These are phyloP conservation scores for Tolypocladium endophyticum DNA, from an alignment of 2,329 filamentous ascomycete genomes.

Conservation along the genomic window DNA sequence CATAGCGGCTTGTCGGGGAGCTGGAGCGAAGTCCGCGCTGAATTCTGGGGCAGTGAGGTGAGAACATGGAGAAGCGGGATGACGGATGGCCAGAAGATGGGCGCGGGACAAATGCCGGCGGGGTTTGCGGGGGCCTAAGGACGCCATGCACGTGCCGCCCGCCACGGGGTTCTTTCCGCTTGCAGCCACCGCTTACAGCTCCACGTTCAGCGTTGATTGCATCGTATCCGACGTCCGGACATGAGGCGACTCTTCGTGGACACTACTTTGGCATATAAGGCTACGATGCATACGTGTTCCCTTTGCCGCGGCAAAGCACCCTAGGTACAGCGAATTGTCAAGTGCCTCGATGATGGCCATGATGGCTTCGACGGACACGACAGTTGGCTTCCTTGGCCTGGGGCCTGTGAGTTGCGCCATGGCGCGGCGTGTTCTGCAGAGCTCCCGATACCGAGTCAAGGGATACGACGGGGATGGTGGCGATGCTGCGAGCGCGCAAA, in stretches of 20 bases:
- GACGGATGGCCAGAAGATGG: background rate
- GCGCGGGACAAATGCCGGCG: conserved; percentile 6
- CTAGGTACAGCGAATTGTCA: background rate
- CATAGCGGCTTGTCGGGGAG: conserved; percentile 5
- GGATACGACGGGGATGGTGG: conserved; percentile 1
- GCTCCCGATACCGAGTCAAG: background rate
- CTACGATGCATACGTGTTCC: background rate
- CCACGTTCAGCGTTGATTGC: background rate
- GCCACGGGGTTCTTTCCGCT: background rate
- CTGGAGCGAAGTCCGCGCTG: conserved; percentile 3
- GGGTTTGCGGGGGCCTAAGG: background rate
- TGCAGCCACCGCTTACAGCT: background rate
- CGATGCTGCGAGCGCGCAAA: background rate
- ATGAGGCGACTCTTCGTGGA: background rate
- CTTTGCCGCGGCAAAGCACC: background rate
- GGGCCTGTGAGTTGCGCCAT: conserved; percentile 3
- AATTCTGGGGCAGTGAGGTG: conserved; percentile 20
- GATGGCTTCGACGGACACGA: background rate
- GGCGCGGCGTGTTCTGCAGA: conserved; percentile 2
- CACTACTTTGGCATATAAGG: background rate
- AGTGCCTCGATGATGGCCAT: background rate
- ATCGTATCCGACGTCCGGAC: background rate
- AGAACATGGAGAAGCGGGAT: background rate
- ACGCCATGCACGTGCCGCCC: background rate
- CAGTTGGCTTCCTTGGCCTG: conserved; percentile 5